These are phyloP conservation scores for Bryum argenteum DNA, from an alignment of 225 moss, liverwort and hornwort species.

Conservation along the genomic window DNA sequence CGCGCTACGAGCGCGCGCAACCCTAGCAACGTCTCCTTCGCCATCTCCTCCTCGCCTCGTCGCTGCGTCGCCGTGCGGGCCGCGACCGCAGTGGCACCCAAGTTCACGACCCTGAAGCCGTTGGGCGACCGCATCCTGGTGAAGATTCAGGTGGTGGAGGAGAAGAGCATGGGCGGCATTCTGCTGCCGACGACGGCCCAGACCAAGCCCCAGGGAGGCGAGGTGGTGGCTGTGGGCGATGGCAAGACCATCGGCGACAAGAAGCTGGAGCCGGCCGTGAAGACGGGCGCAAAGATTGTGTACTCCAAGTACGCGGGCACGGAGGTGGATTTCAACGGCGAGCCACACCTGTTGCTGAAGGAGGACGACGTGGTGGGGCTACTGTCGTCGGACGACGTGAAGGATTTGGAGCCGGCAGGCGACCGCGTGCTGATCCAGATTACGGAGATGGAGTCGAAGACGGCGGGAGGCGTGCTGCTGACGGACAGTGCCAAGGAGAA, in stretches of 20 bases:
- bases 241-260: constrained; percentile 79
- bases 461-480: constrained; percentile 86
- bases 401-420: constrained; percentile 80
- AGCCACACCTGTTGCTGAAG: constrained; percentile 71
- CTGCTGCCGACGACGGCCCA: constrained; percentile 79
- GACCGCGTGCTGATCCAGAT: constrained; percentile 87
- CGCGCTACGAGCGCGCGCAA: constrained; percentile 2
- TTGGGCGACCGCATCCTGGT: constrained; percentile 86
- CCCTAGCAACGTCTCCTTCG: constrained; percentile 42
- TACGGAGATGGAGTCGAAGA: constrained; percentile 76
- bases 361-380: constrained; percentile 90
- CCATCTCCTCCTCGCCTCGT: constrained; percentile 29
- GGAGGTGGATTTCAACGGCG: constrained; percentile 94
- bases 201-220: constrained; percentile 87
- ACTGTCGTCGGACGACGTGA: constrained; percentile 72
- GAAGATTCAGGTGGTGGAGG: constrained; percentile 78
- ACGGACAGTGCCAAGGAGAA: constrained; percentile 99
- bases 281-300: constrained; percentile 72
- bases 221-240: constrained; percentile 90
- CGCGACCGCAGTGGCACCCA: constrained; percentile 75
- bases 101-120: constrained; percentile 87
- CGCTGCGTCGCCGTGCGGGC: constrained; percentile 52
- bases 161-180: constrained; percentile 89
- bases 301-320: constrained; percentile 97
- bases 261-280: constrained; percentile 64